Evolutionary conservation across 1,284 basidiomycete genomes (phyloP), one percentile per base, ranked within the genome.

Genomic region (Cystobasidium slooffiae): DNA sequence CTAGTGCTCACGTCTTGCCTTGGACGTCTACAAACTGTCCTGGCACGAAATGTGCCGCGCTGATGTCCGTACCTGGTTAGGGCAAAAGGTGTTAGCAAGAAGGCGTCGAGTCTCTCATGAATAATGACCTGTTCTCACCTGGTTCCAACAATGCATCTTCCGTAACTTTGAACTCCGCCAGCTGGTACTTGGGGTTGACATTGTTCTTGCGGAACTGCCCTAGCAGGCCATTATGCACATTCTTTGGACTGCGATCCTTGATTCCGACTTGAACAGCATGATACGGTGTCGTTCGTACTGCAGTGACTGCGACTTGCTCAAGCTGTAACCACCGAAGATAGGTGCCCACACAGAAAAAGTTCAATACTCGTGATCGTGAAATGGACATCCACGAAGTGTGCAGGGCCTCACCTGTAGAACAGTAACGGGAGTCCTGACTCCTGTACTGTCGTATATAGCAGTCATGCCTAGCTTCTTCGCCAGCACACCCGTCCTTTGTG

Each of bases 391-490:
- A 6, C 46, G n/a, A 24, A 44, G 31, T 39, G 12, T 1, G 8
- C 65, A 46, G 5, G 66, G 64, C 82, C 88, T 80, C 77, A 94
- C 94, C 86, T 98, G 94, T 43, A 99, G 87, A 47, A 99, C 90
- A 0, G 97, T 99, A 16, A 97, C 93, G 0, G 97, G 95, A 78
- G 91, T 86, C 72, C 92, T 86, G 53, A 88, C 88, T 46, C 97
- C 97, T 75, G 92, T 89, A 80, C 91, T 88, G 81, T 96, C 91
- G 91, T 94, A 99, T 80, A 97, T 85, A 14, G 89, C 88, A 6
- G 93, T 92, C 96, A 99, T 99, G 58, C 97, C 97, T 63, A 93
- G 88, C 85, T 99, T 99, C 75, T 90, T 87, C 24, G 94, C 95
- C 81, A 99, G 91, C 75, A 98, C 86, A n/a, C 97, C 97, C 0